Base-by-base conservation (phyloP, 2,329 filamentous ascomycete species). In the Zasmidium citrigriseum region DNA sequence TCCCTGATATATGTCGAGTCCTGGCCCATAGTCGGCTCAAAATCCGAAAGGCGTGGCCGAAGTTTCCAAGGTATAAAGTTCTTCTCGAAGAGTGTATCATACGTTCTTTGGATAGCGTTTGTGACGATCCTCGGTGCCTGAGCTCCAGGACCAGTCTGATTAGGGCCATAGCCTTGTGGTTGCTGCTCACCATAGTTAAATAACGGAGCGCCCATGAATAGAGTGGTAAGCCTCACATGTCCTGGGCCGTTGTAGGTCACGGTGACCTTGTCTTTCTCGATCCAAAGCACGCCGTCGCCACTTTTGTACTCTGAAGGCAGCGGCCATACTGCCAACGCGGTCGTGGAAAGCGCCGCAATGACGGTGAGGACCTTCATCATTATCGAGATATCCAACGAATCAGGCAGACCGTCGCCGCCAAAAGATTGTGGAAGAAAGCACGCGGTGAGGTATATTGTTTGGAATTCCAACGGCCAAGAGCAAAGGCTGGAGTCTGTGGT, bases 41-140 rank as follows among this genome's bases (percentile, higher is more conserved):
- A 89, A 44, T 83, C 69, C 55, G 83, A 81, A 65, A 86, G 81
- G 29, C 88, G 83, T 22, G 83, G 80, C 62, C 89, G 82, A 55
- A 95, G 83, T 76, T 88, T 91, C 90, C 90, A 95, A 0, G 91
- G 90, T 16, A 91, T 83, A 61, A 93, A 86, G 65, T 84, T 86
- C 58, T 87, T 78, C 23, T 83, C 75, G 73, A 92, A 89, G 56
- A 93, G 85, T 57, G 82, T 83, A 22, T 81, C 73, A 63, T 87
- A 77, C 10, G 88, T 81, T 48, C 88, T 82, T 21, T 76, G 64
- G 27, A 83, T 76, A 7, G 80, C 80, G 56, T 73, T 75, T 21
- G 76, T 69, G 16, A 83, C 65, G 11, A 82, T 77, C 74, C n/a
- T 10, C 23, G 55, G 55, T 46, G 50, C 83, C 57, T 55, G 61